These are phyloP conservation scores for Aspergillus costaricaensis DNA, from an alignment of 2,329 filamentous ascomycete species.

Conservation along the genomic window DNA sequence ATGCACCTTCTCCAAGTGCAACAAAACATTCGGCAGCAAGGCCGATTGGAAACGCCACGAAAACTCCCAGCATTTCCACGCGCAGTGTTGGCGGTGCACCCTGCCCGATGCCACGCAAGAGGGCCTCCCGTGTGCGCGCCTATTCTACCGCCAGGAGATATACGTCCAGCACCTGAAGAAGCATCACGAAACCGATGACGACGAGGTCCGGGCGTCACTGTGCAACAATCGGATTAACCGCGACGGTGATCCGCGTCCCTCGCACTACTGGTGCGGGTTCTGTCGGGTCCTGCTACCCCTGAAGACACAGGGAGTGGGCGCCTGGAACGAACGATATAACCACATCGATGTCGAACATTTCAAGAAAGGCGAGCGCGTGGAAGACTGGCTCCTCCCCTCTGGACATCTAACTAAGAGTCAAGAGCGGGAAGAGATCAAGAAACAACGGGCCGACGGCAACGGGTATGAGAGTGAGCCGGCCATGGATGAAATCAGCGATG, in stretches of 20 bases:
- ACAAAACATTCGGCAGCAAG: slow-evolving; percentile 82
- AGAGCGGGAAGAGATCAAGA: slow-evolving; percentile 14
- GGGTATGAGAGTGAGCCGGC: slow-evolving; percentile 9
- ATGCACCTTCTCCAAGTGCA: slow-evolving; percentile 72
- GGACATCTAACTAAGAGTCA: slow-evolving; percentile 26
- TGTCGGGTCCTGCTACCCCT: slow-evolving; percentile 63
- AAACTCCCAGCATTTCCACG: slow-evolving; percentile 71
- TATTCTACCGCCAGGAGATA: slow-evolving; percentile 59
- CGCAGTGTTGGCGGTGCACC: slow-evolving; percentile 72
- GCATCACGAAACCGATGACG: slow-evolving; percentile 47
- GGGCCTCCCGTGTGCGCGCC: slow-evolving; percentile 54
- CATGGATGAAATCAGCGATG: slow-evolving; percentile 16
- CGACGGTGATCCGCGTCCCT: slow-evolving; percentile 54
- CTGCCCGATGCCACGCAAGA: slow-evolving; percentile 34
- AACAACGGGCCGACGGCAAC: not conserved
- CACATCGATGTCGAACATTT: slow-evolving; percentile 69
- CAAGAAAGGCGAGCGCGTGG: slow-evolving; percentile 39
- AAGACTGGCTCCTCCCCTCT: slow-evolving; percentile 35
- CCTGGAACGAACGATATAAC: slow-evolving; percentile 64
- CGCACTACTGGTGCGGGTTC: slow-evolving; percentile 85
- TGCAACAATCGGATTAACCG: slow-evolving; percentile 63
- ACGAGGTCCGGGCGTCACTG: slow-evolving; percentile 36
- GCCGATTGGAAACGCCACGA: slow-evolving; percentile 95
- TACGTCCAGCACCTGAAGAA: slow-evolving; percentile 64
- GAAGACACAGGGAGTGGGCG: slow-evolving; percentile 52